Evolutionary conservation across 768 basidiomycete species (phyloP).

Genomic region (Naganishia friedmannii): DNA sequence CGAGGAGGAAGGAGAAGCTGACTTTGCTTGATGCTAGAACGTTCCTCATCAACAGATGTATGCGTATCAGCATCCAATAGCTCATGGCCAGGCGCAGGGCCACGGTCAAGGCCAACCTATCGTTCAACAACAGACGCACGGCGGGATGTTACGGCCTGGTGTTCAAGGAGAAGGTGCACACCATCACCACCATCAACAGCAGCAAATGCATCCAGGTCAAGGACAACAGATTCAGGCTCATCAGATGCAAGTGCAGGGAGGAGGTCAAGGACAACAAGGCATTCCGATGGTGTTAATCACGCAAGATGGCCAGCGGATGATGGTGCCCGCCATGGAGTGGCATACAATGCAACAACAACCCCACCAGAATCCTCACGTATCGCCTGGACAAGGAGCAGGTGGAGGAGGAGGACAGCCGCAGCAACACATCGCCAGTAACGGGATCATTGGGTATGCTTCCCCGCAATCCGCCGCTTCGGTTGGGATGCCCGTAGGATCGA

Average conservation of each 20-base stretch:
- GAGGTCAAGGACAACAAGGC: not conserved
- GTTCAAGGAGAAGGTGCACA: not conserved
- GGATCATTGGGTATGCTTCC: not conserved
- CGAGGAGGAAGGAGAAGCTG: not conserved
- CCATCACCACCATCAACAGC: no score
- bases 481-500: not conserved
- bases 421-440: not conserved
- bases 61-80: not conserved
- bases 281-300: slow-evolving; percentile 13
- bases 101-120: not conserved
- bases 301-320: slow-evolving; percentile 16
- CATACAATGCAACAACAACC: slow-evolving; percentile 3
- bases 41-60: not conserved
- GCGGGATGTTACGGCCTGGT: not conserved
- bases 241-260: not conserved
- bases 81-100: not conserved
- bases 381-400: not conserved
- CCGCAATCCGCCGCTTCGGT: not conserved
- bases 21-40: not conserved
- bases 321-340: slow-evolving; percentile 13
- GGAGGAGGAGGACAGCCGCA: not conserved
- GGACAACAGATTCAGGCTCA: not conserved
- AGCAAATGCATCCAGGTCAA: not conserved
- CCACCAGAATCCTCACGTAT: not conserved
- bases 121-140: not conserved